phyloP scores from a whole-genome alignment of 352 stramenopile genomes.

The Phytophthora chlamydospora region DNA sequence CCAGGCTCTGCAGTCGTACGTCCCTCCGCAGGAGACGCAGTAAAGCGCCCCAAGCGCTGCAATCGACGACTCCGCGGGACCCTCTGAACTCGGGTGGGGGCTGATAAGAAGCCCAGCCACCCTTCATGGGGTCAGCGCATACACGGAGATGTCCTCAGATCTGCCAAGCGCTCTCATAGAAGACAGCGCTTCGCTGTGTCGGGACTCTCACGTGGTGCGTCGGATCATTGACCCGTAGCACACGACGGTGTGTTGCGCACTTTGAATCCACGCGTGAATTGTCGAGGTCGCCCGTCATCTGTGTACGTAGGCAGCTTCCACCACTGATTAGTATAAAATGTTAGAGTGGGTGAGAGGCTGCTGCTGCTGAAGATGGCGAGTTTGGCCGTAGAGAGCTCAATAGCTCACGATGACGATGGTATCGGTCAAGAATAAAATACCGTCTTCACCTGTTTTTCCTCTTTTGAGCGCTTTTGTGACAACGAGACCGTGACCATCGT shows the following conservation, averaged over 20 bases:
- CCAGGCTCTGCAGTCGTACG: slow-evolving; percentile 87
- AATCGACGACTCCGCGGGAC: slow-evolving; percentile 21
- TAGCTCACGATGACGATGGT: slow-evolving; percentile 12
- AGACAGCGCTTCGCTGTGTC: slow-evolving; percentile 32
- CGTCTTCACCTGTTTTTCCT: slow-evolving; percentile 4
- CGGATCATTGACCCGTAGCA: slow-evolving; percentile 36
- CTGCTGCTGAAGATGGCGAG: slow-evolving; percentile 1
- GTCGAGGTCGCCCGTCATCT: slow-evolving; percentile 13
- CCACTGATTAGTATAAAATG: slow-evolving; percentile 26
- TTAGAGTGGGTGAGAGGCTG: slow-evolving; percentile 16
- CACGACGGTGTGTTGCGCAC: slow-evolving; percentile 41
- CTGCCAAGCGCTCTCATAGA: slow-evolving; percentile 22
- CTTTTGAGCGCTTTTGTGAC: too few species aligned
- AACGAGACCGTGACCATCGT: too few species aligned
- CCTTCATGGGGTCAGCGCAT: slow-evolving; percentile 41
- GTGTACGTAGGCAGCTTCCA: background rate
- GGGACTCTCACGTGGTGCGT: slow-evolving; percentile 23
- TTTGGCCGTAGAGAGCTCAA: slow-evolving; percentile 7
- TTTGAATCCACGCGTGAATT: slow-evolving; percentile 37
- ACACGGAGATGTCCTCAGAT: slow-evolving; percentile 1
- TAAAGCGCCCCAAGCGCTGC: slow-evolving; percentile 13
- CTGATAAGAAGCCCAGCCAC: slow-evolving; percentile 31
- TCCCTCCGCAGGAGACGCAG: slow-evolving; percentile 34
- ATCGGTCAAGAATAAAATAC: slow-evolving; percentile 19
- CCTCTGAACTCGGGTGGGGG: slow-evolving; percentile 42